Base-by-base conservation (phyloP, 352 stramenopile species). In the Globisporangium spiculum region DNA sequence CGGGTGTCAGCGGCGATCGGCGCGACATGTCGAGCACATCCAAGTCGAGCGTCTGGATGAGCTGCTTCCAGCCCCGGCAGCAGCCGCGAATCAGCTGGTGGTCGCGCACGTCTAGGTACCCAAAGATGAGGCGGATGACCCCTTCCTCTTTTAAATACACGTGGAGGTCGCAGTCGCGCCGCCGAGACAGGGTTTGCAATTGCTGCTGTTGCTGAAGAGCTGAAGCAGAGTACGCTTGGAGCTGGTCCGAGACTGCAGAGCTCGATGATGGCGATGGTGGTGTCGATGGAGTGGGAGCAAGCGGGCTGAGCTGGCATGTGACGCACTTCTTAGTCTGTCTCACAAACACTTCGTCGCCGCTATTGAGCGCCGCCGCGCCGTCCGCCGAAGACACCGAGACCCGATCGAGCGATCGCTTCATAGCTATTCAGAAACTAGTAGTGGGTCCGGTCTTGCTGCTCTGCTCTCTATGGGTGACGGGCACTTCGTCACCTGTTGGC, bases 21-120 rank as follows among this genome's bases (percentile, higher is more conserved):
- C 52, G 59, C 24, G 86, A 92, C 63, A 96, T 66, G 57, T 94
- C 86, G 22, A 96, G 73, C 56, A 65, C 71, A 60, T 91, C 77
- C n/a, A 96, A 44, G 22, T 76, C 75, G 56, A 96, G 72, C 18
- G 84, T 90, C 63, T 87, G 78, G 59, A 96, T 70, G n/a, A 89
- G 74, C 50, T 68, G 67, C 76, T 77, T 80, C 88, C 88, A 96
- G 1, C 76, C 77, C 18, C 75, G 76, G 67, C 71, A 90, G 56
- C 76, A 88, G 57, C 65, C 36, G 30, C 86, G 87, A 56, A 89
- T 71, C 10, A 78, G 8, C 56, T 96, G 86, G 70, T 96, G 88
- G 26, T 94, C 88, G 34, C 81, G 79, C 36, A 96, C 79, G 60
- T 91, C 79, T 30, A 94, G 72, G 66, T 89, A 94, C 38, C 80